phyloP scores from a whole-genome alignment of 768 basidiomycete species.

The Tricholoma matsutake region DNA sequence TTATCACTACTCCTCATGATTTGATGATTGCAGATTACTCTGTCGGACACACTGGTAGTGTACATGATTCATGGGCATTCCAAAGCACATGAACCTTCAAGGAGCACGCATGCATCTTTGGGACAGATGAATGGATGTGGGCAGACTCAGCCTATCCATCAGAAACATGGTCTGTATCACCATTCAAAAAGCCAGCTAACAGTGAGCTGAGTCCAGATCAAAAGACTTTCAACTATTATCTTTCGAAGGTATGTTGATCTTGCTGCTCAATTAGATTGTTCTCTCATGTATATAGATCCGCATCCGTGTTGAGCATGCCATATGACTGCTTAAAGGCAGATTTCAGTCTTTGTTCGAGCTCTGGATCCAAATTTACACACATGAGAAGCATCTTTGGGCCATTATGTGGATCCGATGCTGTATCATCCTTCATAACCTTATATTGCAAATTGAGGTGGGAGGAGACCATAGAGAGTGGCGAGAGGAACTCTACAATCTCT shows the following conservation, averaged over 20 bases:
- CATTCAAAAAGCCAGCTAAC: conserved; percentile 5
- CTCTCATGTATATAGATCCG: conserved; percentile 7
- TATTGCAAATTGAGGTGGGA: conserved; percentile 9
- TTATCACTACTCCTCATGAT: conserved; percentile 12
- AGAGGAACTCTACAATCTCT: not conserved
- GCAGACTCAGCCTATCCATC: conserved; percentile 31
- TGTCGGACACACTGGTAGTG: not conserved
- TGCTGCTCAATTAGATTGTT: not conserved
- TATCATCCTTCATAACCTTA: conserved; percentile 20
- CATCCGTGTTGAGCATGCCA: conserved; percentile 22
- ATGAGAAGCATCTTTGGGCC: conserved; percentile 12
- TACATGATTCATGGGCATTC: conserved; percentile 24
- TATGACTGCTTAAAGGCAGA: conserved; percentile 24
- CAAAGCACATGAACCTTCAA: conserved; percentile 11
- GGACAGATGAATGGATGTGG: conserved; percentile 25
- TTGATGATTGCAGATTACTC: conserved; percentile 12
- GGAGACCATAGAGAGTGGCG: not conserved
- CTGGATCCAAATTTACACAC: conserved; percentile 11
- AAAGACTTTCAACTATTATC: conserved; percentile 3
- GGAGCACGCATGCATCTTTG: conserved; percentile 16
- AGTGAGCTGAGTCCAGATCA: conserved; percentile 14
- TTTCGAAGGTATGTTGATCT: conserved; percentile 13
- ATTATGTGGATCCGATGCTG: conserved; percentile 14
- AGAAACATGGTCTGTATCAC: not conserved
- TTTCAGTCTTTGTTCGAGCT: conserved; percentile 23